Percentiles rank a stretch among this genome's conserved stretches.
These are phyloP conservation scores for Ilyonectria mors-panacis DNA, from an alignment of 2,329 filamentous ascomycete genomes.

Conservation along the genomic window DNA sequence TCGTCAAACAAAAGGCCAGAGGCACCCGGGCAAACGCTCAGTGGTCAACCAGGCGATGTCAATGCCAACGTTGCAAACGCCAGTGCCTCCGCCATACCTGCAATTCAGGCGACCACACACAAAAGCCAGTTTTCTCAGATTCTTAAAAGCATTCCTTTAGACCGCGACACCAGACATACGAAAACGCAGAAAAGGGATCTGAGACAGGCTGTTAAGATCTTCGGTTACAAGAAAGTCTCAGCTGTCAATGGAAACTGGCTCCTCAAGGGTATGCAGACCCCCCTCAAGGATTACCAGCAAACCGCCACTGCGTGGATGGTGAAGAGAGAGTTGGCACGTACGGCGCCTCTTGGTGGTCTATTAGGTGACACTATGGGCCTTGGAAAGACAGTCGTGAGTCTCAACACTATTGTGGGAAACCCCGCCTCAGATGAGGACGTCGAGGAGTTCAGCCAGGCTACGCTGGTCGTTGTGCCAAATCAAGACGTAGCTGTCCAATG, in stretches of 20 bases:
- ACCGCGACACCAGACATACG: slow-evolving; percentile 26
- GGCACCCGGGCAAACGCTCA: neutral
- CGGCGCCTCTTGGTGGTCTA: slow-evolving; percentile 70
- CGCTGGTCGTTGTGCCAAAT: slow-evolving; percentile 53
- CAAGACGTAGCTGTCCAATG: slow-evolving; percentile 46
- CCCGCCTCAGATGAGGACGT: slow-evolving; percentile 58
- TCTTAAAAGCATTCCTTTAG: slow-evolving; percentile 26
- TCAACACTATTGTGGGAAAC: slow-evolving; percentile 80
- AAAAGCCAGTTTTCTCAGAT: slow-evolving; percentile 14
- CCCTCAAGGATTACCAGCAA: slow-evolving; percentile 65
- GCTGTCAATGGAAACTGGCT: slow-evolving; percentile 20
- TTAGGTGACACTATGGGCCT: slow-evolving; percentile 75
- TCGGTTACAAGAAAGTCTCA: slow-evolving; percentile 40
- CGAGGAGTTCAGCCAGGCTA: slow-evolving; percentile 52
- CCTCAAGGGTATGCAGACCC: slow-evolving; percentile 36
- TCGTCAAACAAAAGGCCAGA: slow-evolving; percentile 11
- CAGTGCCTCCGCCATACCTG: neutral
- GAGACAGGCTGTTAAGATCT: slow-evolving; percentile 21
- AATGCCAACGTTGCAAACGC: neutral
- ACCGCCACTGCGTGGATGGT: slow-evolving; percentile 69
- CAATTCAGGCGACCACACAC: slow-evolving; percentile 22
- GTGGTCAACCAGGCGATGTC: neutral
- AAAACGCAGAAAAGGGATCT: slow-evolving; percentile 39
- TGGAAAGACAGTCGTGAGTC: slow-evolving; percentile 79
- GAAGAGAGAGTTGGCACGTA: slow-evolving; percentile 58